Base-by-base conservation (phyloP, 495 filamentous ascomycete genomes). In the Neurospora sp. region DNA sequence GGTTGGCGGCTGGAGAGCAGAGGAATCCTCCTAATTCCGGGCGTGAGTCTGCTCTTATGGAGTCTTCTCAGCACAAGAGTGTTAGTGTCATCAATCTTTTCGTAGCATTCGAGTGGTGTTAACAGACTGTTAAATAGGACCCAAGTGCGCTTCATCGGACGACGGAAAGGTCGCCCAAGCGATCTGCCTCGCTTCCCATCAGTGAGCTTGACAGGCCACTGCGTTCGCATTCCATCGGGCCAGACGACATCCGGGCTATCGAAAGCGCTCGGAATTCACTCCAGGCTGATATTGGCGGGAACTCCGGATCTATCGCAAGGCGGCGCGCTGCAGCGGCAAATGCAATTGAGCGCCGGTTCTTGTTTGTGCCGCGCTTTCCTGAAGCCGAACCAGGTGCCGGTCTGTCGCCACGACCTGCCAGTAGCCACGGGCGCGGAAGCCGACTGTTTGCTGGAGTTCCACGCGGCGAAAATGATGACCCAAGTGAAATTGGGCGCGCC, bases 211-310 rank as follows among this genome's bases (percentile, higher is more conserved):
- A 86, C 71, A 81, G 83, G 23, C 86, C 86, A 1, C 77, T 89
- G 16, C 83, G 85, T 38, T 88, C 87, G 10, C 86, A 89, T 74
- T 88, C 87, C 8, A 83, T 85, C 54, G 86, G 85, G 3, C 85
- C 84, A 4, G 82, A 83, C 66, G 83, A 85, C 70, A 83, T 84
- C 44, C 78, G 81, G 72, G 82, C 84, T 70, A 84, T 84, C 48
- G 80, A 81, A 70, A 85, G 82, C 46, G 82, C 81, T 4, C 84
- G 84, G 7, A 85, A 83, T 72, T 85, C 86, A 27, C 44, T 86
- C 48, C 85, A 86, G 70, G 78, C 81, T 39, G 84, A 87, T 39
- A 39, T 27, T 35, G 71, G 72, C 10, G 54, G 71, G 35, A 66
- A 66, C 54, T 35, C 54, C 7, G 54, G 54, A 35, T 66, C 54